Evolutionary conservation across 441 rosid genomes (phyloP).

Genomic region (Dalechampia spathulata): DNA sequence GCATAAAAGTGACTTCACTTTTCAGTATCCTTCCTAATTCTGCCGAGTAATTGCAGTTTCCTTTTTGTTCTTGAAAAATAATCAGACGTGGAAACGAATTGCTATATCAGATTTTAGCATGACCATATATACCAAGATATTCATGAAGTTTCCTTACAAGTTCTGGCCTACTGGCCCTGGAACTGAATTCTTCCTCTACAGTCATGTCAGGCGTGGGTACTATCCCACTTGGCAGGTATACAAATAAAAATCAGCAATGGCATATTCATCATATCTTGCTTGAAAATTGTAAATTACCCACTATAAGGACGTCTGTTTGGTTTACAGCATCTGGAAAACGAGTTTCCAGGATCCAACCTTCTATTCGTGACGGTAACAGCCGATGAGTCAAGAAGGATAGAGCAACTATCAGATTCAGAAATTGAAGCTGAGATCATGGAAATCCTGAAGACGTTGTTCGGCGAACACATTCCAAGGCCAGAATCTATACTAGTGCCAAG

Average conservation of each 20-base stretch:
- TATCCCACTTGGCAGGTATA: conserved; percentile 35
- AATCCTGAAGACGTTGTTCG: conserved; percentile 25
- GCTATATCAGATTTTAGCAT: conserved; percentile 28
- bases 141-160: conserved; percentile 28
- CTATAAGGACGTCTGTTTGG: no score
- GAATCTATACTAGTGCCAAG: conserved; percentile 26
- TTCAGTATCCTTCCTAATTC: no score
- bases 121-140: conserved; percentile 38
- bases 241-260: neutral
- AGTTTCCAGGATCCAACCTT: conserved; percentile 28
- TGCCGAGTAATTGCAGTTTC: no score
- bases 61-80: neutral
- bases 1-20: neutral
- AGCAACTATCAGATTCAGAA: conserved; percentile 21
- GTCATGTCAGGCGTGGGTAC: conserved; percentile 27
- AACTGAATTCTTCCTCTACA: conserved; percentile 33
- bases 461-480: conserved; percentile 23
- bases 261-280: neutral
- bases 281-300: neutral
- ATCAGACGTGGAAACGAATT: conserved; percentile 31
- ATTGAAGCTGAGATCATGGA: conserved; percentile 24
- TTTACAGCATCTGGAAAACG: conserved; percentile 32
- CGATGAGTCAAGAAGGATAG: conserved; percentile 31
- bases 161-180: conserved; percentile 35
- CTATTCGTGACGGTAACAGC: conserved; percentile 26